Evolutionary conservation across 1,284 basidiomycete species (phyloP), one percentile per base, ranked within the genome.

Genomic region (Hymenochaete sp.): DNA sequence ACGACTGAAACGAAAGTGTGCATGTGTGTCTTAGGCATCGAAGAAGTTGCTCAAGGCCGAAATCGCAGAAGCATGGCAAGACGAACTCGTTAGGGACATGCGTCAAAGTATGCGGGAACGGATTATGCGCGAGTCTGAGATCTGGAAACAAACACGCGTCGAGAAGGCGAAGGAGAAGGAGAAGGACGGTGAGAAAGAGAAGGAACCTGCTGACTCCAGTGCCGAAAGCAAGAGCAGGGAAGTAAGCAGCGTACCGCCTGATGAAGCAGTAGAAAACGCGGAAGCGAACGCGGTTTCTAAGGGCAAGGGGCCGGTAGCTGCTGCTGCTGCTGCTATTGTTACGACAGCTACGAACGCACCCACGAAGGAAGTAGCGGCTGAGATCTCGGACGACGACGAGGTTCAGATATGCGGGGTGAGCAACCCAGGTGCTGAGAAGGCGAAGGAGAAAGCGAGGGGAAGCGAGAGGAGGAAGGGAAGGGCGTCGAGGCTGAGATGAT

Each of bases 41-140:
- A 54, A 40, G 64, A 67, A 7, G 39, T 31, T 18, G 40, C 27
- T 16, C 4, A 29, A 13, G 22, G 13, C 16, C 2, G 38, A 36
- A 4, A 46, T 49, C 18, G 42, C 52, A 18, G 49, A 50, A 29
- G 51, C 63, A 47, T 84, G 82, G 82, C 62, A 73, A 26, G 69
- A 56, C 10, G 53, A 58, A 9, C 57, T 58, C 2, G 58, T 68
- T 24, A 55, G 53, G 2, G 51, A 50, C 24, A 60, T 58, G 38
- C 68, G 74, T 10, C 59, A 65, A 14, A 33, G 59, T 21, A 58
- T 75, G 28, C 50, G 49, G 14, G 52, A 50, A 1, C 58, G 60
- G 13, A 66, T 71, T 3, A 24, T 48, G n/a, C 48, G 49, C 3
- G 59, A 75, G 42, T 68, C 72, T 2, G 59, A 64, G 24, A 48